Percentiles rank a stretch among this genome's conserved stretches.
phyloP scores from a whole-genome alignment of 306 rosid genomes.

The Bauhinia variegata region DNA sequence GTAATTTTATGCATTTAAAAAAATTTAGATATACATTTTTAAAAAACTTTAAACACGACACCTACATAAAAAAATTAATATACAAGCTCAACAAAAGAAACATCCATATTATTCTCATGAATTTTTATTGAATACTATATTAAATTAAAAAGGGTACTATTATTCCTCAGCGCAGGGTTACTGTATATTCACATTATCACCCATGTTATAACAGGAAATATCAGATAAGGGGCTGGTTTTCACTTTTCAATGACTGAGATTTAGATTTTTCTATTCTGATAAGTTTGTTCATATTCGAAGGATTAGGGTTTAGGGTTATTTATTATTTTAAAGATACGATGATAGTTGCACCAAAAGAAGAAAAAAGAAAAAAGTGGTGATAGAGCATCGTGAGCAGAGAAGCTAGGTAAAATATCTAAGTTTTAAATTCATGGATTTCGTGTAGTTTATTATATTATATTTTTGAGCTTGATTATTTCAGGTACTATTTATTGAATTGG shows the following conservation, averaged over 20 bases:
- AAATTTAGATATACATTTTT: too few species aligned
- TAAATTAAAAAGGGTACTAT: too few species aligned
- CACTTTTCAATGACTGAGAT: not conserved
- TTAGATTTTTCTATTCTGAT: not conserved
- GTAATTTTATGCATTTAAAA: too few species aligned
- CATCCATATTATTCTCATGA: too few species aligned
- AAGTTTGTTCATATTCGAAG: not conserved
- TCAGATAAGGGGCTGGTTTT: not conserved
- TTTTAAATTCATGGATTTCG: not conserved
- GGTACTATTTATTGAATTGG: not conserved
- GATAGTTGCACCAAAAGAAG: too few species aligned
- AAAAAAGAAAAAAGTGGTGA: too few species aligned
- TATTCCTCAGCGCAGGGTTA: not conserved
- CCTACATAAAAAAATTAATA: too few species aligned
- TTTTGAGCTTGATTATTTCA: not conserved
- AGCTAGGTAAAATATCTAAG: too few species aligned
- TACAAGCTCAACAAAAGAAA: too few species aligned
- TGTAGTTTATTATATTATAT: not conserved
- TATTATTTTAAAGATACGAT: not conserved
- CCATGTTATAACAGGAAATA: not conserved
- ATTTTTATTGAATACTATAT: too few species aligned
- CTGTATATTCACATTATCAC: conserved; percentile 1
- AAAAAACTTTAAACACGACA: too few species aligned
- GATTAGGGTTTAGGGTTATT: not conserved
- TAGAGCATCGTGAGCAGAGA: too few species aligned